Evolutionary conservation across 352 stramenopile species (phyloP).

Genomic region (Pythium myriotylum): DNA sequence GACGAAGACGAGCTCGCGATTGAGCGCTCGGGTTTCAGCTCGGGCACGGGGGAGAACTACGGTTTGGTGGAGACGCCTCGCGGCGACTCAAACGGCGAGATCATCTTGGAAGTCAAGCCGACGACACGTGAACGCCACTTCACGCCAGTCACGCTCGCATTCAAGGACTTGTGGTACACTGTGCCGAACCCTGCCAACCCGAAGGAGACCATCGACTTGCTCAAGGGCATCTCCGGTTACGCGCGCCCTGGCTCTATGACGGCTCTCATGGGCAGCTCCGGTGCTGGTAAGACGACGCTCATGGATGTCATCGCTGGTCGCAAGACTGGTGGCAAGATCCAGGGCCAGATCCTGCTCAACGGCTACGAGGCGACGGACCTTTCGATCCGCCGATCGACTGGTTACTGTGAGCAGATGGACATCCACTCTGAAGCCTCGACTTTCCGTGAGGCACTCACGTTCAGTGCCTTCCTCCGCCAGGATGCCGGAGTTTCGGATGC

Average conservation of each 20-base stretch:
- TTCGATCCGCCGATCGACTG: conserved; percentile 41
- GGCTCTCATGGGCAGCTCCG: conserved; percentile 68
- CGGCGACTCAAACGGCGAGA: background rate
- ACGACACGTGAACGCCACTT: conserved; percentile 1
- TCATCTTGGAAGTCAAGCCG: background rate
- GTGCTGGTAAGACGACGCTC: conserved; percentile 93
- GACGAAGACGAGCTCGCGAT: background rate
- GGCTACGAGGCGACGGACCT: conserved; percentile 74
- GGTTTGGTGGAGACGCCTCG: background rate
- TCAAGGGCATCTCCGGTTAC: conserved; percentile 55
- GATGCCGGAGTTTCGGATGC: conserved; percentile 27
- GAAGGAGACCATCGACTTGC: conserved; percentile 45
- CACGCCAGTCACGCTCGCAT: conserved; percentile 36
- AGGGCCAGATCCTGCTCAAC: conserved; percentile 89
- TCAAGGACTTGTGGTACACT: conserved; percentile 48
- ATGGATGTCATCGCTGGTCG: conserved; percentile 94
- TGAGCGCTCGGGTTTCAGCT: background rate
- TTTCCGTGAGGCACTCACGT: conserved; percentile 90
- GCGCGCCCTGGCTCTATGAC: conserved; percentile 52
- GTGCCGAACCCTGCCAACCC: conserved; percentile 30
- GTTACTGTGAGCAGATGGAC: conserved; percentile 79
- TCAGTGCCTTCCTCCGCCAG: conserved; percentile 88
- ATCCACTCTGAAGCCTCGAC: conserved; percentile 89
- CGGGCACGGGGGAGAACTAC: background rate
- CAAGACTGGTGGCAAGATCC: conserved; percentile 88